Evolutionary conservation across 495 filamentous ascomycete species (phyloP), one percentile per base, ranked within the genome.

Genomic region (Hypoxylon fuscum): DNA sequence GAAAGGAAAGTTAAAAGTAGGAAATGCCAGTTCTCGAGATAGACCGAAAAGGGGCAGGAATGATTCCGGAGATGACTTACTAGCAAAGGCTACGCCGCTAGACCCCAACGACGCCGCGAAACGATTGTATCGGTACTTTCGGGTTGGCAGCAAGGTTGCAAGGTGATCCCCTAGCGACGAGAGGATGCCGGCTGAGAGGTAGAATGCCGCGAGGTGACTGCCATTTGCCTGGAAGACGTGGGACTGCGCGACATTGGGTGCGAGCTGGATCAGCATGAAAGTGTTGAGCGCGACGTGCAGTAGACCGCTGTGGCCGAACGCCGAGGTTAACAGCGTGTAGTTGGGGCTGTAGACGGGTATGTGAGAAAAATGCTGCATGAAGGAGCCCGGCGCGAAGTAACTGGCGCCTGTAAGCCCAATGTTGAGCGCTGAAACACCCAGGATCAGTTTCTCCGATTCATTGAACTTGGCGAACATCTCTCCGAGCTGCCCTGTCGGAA

Each of bases 161-260:
- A 62, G 0, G 6, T 70, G 66, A n/a, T 62, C 21, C n/a, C 64
- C 69, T 2, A 74, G 53, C 1, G 54, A 38, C 35, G 68, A 61
- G 15, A 74, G 18, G 20, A 72, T 59, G 17, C 61, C 69, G 14
- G 66, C 41, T 0, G 71, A 72, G 35, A 71, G 49, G 53, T 62
- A 74, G 57, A 74, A 74, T 7, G 71, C 71, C 0, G 64, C 57
- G 20, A 74, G 62, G 55, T 74, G 71, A 22, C 55, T 41, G 12
- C 60, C 59, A 40, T 68, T 70, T 14, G 53, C 55, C 6, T 49
- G 38, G 18, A 74, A 68, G 12, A 55, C 22, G n/a, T 1, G 45
- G 35, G 63, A 57, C 14, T 7, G 12, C 15, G 66, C 44, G 22
- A 69, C 59, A 1, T 22, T 3, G n/a, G 64, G 58, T 6, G 50